phyloP scores from a whole-genome alignment of 2,329 filamentous ascomycete species.

The Dactylellina haptotyla region DNA sequence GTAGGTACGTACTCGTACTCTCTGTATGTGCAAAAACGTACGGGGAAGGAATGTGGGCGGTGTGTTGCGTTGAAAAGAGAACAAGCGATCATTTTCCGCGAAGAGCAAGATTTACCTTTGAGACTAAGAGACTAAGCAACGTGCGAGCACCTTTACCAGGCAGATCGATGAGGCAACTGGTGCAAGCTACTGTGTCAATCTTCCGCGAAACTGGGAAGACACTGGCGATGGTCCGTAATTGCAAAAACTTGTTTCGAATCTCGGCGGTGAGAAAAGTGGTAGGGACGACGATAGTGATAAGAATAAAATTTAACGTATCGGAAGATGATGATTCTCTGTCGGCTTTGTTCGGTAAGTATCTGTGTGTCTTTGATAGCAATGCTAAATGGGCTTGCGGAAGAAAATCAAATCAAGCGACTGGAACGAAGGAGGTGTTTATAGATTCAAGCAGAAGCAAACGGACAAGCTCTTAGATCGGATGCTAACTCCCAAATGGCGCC shows the following conservation, averaged over 20 bases:
- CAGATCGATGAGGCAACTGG: slow-evolving; percentile 52
- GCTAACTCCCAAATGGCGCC: slow-evolving; percentile 7
- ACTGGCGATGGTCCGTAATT: slow-evolving; percentile 24
- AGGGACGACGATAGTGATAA: background rate
- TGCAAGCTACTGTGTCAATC: slow-evolving; percentile 50
- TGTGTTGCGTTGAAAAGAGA: slow-evolving; percentile 48
- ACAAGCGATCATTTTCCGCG: slow-evolving; percentile 46
- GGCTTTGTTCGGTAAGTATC: background rate
- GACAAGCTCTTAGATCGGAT: slow-evolving; percentile 13
- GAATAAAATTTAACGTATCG: slow-evolving; percentile 8
- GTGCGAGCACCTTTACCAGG: slow-evolving; percentile 25
- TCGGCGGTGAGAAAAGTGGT: background rate
- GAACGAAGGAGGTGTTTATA: slow-evolving; percentile 50
- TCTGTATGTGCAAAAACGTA: too few species aligned
- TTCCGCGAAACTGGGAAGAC: slow-evolving; percentile 52
- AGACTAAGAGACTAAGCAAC: slow-evolving; percentile 13
- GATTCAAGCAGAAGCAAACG: slow-evolving; percentile 37
- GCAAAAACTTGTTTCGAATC: slow-evolving; percentile 50
- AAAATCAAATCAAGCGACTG: background rate
- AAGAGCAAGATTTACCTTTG: slow-evolving; percentile 51
- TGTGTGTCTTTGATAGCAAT: slow-evolving; percentile 20
- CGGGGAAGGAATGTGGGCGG: background rate
- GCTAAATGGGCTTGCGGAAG: slow-evolving; percentile 21
- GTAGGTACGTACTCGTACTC: too few species aligned
- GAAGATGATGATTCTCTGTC: slow-evolving; percentile 9